Conservation (phyloP, 495 filamentous ascomycete genomes). For the Aspergillus olivimuriae region DNA sequence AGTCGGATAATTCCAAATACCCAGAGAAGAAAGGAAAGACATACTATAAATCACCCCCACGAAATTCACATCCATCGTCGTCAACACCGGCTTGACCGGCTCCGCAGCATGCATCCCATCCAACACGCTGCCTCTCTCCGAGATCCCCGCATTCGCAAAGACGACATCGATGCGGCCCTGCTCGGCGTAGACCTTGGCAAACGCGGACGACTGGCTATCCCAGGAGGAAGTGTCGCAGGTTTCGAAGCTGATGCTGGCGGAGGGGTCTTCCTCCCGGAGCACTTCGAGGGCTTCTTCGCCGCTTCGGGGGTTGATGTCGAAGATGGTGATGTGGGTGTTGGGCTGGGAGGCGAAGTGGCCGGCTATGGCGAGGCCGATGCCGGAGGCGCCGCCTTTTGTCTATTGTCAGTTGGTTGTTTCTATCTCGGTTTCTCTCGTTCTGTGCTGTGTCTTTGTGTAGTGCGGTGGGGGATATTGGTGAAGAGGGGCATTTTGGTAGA, state of each 20-base stretch:
- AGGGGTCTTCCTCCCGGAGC: constrained; percentile 29
- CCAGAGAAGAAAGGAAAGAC: constrained; percentile 11
- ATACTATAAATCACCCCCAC: constrained; percentile 43
- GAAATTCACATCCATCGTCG: constrained; percentile 42
- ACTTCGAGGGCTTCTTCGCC: constrained; percentile 24
- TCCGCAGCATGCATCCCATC: constrained; percentile 15
- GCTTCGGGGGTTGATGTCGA: constrained; percentile 41
- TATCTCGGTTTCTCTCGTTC: not conserved
- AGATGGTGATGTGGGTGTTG: constrained; percentile 38
- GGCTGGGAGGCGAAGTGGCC: constrained; percentile 40
- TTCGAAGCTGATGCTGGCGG: constrained; percentile 32
- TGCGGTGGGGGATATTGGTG: no score
- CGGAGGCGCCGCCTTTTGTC: constrained; percentile 42
- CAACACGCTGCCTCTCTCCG: constrained; percentile 34
- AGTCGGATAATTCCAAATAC: no score
- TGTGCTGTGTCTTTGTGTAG: not conserved
- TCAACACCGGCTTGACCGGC: constrained; percentile 34
- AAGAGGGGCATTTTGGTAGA: no score
- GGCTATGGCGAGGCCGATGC: constrained; percentile 46
- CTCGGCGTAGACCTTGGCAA: constrained; percentile 32
- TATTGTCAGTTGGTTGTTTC: constrained; percentile 1
- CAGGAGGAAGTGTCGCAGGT: constrained; percentile 43
- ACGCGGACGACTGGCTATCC: constrained; percentile 39
- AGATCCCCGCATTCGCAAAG: constrained; percentile 51
- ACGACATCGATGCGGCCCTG: constrained; percentile 42